Evolutionary conservation across 306 rosid genomes (phyloP).

Genomic region (Bauhinia variegata): DNA sequence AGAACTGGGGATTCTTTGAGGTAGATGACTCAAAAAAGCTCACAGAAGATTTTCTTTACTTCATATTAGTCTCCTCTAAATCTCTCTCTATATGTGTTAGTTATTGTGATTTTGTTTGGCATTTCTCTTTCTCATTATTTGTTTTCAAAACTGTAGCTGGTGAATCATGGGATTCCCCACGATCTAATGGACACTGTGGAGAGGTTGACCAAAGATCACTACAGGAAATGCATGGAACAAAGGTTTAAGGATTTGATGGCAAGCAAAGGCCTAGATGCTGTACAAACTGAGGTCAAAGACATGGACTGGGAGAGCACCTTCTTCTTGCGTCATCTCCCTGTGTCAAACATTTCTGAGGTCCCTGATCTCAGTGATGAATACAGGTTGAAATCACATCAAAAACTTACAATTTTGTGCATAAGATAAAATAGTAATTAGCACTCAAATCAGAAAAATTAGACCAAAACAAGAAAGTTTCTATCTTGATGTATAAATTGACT

Average conservation of each 20-base stretch:
- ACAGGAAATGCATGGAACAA: conserved; percentile 70
- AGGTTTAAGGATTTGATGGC: conserved; percentile 66
- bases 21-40: conserved; percentile 39
- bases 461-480: background rate
- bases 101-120: conserved; percentile 27
- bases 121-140: background rate
- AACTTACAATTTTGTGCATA: background rate
- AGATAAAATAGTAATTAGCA: background rate
- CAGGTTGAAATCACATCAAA: conserved; percentile 50
- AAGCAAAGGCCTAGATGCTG: conserved; percentile 62
- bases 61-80: conserved; percentile 14
- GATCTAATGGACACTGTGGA: conserved; percentile 80
- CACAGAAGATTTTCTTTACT: background rate
- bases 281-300: conserved; percentile 66
- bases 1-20: conserved; percentile 98
- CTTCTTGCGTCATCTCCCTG: conserved; percentile 73
- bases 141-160: conserved; percentile 47
- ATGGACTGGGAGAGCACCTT: conserved; percentile 93
- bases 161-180: conserved; percentile 65
- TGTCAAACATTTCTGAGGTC: conserved; percentile 64
- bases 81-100: background rate
- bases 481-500: background rate
- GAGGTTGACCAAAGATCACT: conserved; percentile 78
- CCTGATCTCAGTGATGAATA: conserved; percentile 74
- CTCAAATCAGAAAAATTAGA: background rate